These are phyloP conservation scores for Colletotrichum cuscutae DNA, from an alignment of 2,329 filamentous ascomycete genomes.

Conservation along the genomic window DNA sequence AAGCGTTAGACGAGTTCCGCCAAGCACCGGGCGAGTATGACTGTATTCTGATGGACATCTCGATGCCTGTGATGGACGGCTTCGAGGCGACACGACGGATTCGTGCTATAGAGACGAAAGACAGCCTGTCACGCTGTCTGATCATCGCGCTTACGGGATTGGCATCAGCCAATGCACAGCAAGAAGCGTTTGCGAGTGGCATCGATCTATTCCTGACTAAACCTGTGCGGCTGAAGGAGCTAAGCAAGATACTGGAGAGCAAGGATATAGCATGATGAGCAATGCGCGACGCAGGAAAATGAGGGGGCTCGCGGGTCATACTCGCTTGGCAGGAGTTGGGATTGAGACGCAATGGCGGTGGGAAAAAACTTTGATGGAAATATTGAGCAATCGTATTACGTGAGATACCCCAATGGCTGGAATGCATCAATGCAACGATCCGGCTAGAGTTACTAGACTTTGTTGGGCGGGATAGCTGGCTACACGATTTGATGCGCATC, in stretches of 20 bases:
- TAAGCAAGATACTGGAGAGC: conserved; percentile 38
- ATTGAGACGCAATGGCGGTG: neutral
- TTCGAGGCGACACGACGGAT: conserved; percentile 62
- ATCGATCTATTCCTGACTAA: conserved; percentile 66
- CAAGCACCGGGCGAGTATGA: conserved; percentile 37
- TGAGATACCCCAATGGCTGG: neutral
- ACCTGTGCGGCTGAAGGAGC: conserved; percentile 56
- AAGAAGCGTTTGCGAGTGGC: conserved; percentile 63
- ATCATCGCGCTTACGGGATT: conserved; percentile 66
- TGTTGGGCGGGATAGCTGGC: neutral
- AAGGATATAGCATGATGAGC: neutral
- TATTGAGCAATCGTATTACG: neutral
- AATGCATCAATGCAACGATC: neutral
- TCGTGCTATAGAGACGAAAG: conserved; percentile 57
- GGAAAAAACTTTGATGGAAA: neutral
- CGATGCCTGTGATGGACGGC: conserved; percentile 68
- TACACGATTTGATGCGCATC: neutral
- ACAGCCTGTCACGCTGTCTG: conserved; percentile 51
- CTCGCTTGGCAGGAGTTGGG: neutral
- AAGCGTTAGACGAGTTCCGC: conserved; percentile 46
- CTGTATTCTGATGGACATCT: conserved; percentile 59
- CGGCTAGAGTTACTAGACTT: neutral
- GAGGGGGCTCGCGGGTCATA: neutral
- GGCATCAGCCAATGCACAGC: conserved; percentile 58
- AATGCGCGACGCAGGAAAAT: neutral